A percentile compares a stretch with the other conserved stretches of the same genome.
Evolutionary conservation across 2,329 filamentous ascomycete genomes (phyloP).

Genomic region (Pyrenophora tritici-repentis): DNA sequence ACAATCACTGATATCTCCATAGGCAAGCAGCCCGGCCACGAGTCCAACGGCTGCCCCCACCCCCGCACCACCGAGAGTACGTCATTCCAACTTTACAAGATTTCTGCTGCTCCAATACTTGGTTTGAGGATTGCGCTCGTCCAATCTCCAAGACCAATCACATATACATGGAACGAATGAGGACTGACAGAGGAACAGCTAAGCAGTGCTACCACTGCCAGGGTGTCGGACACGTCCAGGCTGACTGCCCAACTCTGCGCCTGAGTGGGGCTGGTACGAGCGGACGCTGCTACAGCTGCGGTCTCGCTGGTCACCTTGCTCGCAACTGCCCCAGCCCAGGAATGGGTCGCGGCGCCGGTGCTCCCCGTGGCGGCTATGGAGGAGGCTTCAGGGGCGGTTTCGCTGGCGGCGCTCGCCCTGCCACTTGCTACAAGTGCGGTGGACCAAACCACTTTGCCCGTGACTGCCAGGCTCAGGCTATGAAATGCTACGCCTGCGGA

Average conservation of each 20-base stretch:
- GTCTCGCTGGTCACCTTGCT: conserved; percentile 88
- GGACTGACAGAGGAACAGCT: conserved; percentile 56
- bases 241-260: conserved; percentile 95
- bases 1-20: conserved; percentile 14
- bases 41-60: conserved; percentile 96
- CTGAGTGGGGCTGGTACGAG: conserved; percentile 79
- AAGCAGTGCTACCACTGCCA: conserved; percentile 99
- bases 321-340: conserved; percentile 83
- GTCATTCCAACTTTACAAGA: conserved; percentile 31
- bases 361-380: conserved; percentile 75
- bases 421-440: conserved; percentile 72
- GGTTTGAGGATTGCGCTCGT: not conserved
- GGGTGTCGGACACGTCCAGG: conserved; percentile 96
- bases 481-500: conserved; percentile 98
- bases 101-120: not conserved
- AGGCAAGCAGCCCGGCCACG: conserved; percentile 91
- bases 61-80: conserved; percentile 91
- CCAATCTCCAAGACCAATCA: not conserved
- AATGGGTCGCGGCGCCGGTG: conserved; percentile 66
- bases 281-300: conserved; percentile 96
- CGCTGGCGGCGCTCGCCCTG: conserved; percentile 67
- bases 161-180: not conserved
- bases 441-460: conserved; percentile 97
- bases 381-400: conserved; percentile 75
- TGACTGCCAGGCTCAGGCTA: conserved; percentile 96